Percentiles rank a stretch among this genome's conserved stretches.
These are phyloP conservation scores for Lojkania enalia DNA, from an alignment of 2,329 filamentous ascomycete species.

Conservation along the genomic window DNA sequence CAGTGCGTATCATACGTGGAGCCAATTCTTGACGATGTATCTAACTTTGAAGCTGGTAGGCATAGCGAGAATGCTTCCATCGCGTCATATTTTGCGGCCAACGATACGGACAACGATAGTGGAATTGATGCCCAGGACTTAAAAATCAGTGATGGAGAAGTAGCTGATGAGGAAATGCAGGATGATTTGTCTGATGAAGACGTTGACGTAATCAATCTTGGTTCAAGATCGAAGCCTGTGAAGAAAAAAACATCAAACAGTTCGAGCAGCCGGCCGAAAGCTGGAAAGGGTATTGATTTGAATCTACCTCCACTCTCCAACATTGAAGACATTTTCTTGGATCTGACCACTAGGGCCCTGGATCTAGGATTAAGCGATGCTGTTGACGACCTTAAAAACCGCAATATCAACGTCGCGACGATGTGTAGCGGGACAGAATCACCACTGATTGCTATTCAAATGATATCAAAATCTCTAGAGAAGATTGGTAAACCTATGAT, in stretches of 20 bases:
- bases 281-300: conserved; percentile 31
- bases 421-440: conserved; percentile 80
- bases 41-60: no score
- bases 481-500: conserved; percentile 17
- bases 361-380: conserved; percentile 39
- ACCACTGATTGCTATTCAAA: conserved; percentile 67
- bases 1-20: no score
- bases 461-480: conserved; percentile 49
- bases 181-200: no score
- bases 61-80: no score
- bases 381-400: conserved; percentile 38
- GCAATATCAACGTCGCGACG: conserved; percentile 63
- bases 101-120: no score
- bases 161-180: no score
- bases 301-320: conserved; percentile 52
- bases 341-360: conserved; percentile 50
- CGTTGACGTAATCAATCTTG: background rate
- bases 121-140: no score
- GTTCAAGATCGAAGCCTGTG: background rate
- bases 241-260: background rate
- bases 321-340: conserved; percentile 54
- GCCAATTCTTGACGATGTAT: no score
- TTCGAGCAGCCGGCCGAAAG: background rate
- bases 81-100: no score
- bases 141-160: no score